Conservation (phyloP, 352 stramenopile species). For the Aphanomyces cochlioides region DNA sequence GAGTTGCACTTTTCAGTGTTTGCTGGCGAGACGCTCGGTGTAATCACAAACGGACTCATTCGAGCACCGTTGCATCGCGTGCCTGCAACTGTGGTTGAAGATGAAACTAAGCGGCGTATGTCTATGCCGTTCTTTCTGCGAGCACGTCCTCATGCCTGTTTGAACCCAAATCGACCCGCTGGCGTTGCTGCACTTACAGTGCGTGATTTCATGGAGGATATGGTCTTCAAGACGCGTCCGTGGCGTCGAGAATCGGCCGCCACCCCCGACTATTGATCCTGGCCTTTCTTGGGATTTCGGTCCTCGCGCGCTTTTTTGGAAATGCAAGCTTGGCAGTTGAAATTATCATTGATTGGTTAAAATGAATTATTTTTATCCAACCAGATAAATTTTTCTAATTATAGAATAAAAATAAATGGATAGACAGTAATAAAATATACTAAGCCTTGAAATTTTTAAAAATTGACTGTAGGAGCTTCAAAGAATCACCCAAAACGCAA, state of each 20-base stretch:
- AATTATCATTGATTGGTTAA: not conserved
- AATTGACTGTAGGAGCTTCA: slow-evolving; percentile 14
- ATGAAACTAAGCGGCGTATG: slow-evolving; percentile 63
- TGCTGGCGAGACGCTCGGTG: slow-evolving; percentile 67
- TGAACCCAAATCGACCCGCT: slow-evolving; percentile 51
- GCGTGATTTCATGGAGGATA: slow-evolving; percentile 81
- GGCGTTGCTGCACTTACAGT: slow-evolving; percentile 42
- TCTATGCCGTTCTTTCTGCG: slow-evolving; percentile 84
- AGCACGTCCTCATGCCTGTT: slow-evolving; percentile 45
- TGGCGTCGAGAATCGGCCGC: slow-evolving; percentile 45
- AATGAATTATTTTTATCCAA: slow-evolving; percentile 5
- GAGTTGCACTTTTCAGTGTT: slow-evolving; percentile 75
- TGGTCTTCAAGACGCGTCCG: slow-evolving; percentile 72
- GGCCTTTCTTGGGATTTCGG: not conserved
- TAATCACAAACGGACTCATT: slow-evolving; percentile 72
- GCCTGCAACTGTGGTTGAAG: slow-evolving; percentile 56
- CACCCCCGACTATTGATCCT: slow-evolving; percentile 27
- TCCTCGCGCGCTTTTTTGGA: not conserved
- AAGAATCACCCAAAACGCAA: slow-evolving; percentile 16
- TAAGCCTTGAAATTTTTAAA: not conserved
- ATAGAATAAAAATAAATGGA: not conserved
- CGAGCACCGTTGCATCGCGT: slow-evolving; percentile 71
- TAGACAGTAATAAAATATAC: not conserved
- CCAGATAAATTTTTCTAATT: slow-evolving; percentile 7
- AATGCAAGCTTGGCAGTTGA: too few species aligned